Base-by-base conservation (phyloP, 2,329 filamentous ascomycete species). In the Fusarium pilosicola region DNA sequence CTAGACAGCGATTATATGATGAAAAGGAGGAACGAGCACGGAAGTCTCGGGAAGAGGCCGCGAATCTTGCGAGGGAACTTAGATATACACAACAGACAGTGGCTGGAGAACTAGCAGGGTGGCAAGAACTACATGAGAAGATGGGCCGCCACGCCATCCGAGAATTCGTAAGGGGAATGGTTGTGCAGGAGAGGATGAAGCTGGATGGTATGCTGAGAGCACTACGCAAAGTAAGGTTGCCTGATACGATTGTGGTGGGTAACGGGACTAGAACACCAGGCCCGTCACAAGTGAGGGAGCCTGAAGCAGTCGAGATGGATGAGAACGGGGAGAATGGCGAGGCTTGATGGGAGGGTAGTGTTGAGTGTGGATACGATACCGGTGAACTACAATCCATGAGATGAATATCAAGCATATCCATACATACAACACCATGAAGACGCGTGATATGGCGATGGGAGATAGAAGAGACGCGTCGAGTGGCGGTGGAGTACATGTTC, bases 11-110 rank as follows among this genome's bases (percentile, higher is more conserved):
- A 36, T 87, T 95, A 15, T 92, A 95, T 76, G 92, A 94, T 72
- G 96, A 98, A 65, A 93, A 94, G 48, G 93, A 95, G 83, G 92
- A 93, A 74, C 94, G 93, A 77, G 93, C 94, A 42, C 88, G 89
- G 20, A 91, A 91, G 72, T 90, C 89, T 28, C 89, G 92, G 72
- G 83, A 87, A 24, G 94, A 98, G 79, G 88, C 94, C 17, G 89
- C 92, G 26, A 89, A 90, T 48, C 83, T 97, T n/a, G 92, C 92
- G 0, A 90, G 90, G 58, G 96, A 99, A 82, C 85, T 99, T 62
- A 86, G 94, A 56, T 97, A 96, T 81, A 97, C 95, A 54, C 96
- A 98, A 83, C 94, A 97, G 81, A 94, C 96, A 20, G 96, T 98
- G 30, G 96, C 97, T 12, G 88, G 91, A 4, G 96, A 99, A 84